phyloP scores from a whole-genome alignment of 1,284 basidiomycete species.

The Trametes pubescens region DNA sequence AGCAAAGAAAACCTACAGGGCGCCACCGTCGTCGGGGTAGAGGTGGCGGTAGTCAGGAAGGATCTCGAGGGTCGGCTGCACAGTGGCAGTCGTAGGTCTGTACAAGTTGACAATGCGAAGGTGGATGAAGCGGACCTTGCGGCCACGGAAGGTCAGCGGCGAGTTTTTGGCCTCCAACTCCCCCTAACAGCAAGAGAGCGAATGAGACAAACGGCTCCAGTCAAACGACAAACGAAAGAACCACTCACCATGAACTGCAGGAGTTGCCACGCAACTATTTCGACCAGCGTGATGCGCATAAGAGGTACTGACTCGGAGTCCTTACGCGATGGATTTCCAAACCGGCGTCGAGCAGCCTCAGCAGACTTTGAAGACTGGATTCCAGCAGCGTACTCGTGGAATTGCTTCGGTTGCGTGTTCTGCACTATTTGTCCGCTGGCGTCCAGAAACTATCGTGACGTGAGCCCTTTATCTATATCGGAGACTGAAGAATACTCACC shows the following conservation, averaged over 20 bases:
- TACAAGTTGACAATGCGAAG: not conserved
- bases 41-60: not conserved
- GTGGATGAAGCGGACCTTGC: not conserved
- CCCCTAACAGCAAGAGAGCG: not conserved
- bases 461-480: too few relatives aligned
- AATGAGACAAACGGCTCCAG: not conserved
- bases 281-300: not conserved
- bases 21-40: too few relatives aligned
- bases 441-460: too few relatives aligned
- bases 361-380: not conserved
- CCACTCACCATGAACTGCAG: not conserved
- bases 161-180: not conserved
- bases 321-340: not conserved
- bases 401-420: not conserved
- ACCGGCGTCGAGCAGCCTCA: too few relatives aligned
- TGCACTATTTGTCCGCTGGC: too few relatives aligned
- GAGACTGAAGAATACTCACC: too few relatives aligned
- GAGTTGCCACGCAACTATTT: not conserved
- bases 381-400: not conserved
- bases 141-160: not conserved
- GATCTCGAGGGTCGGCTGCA: not conserved
- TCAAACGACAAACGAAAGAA: too few relatives aligned
- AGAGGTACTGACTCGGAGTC: not conserved
- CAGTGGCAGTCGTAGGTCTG: not conserved
- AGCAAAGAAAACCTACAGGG: too few relatives aligned